These are phyloP conservation scores for Cryptococcus jaspeensis DNA, from an alignment of 1,284 basidiomycete species.

Conservation along the genomic window DNA sequence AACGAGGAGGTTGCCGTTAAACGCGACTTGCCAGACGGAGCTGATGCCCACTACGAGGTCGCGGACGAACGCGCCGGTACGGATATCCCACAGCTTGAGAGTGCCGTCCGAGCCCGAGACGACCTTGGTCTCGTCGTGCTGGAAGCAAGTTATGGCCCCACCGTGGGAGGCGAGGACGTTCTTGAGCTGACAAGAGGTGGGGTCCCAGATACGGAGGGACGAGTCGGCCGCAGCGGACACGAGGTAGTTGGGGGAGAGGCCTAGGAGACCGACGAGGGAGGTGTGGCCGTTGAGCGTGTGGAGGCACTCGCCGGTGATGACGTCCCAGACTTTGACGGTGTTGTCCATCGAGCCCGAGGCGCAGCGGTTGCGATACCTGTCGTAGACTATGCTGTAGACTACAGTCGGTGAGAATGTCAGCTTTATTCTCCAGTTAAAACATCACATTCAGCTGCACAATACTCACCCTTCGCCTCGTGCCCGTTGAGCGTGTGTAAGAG, in stretches of 20 bases:
- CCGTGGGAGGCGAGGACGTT: slow-evolving; percentile 82
- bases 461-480: slow-evolving; percentile 83
- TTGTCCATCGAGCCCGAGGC: slow-evolving; percentile 96
- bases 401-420: slow-evolving; percentile 9
- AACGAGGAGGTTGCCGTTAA: slow-evolving; percentile 87
- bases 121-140: slow-evolving; percentile 94
- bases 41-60: slow-evolving; percentile 84
- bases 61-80: slow-evolving; percentile 75
- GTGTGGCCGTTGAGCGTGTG: slow-evolving; percentile 81
- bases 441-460: neutral
- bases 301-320: slow-evolving; percentile 72
- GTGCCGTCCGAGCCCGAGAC: slow-evolving; percentile 92
- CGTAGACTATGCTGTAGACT: slow-evolving; percentile 90
- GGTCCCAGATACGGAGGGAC: slow-evolving; percentile 88
- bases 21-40: slow-evolving; percentile 93
- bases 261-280: slow-evolving; percentile 81
- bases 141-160: slow-evolving; percentile 94
- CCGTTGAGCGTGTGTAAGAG: slow-evolving; percentile 78
- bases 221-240: slow-evolving; percentile 94
- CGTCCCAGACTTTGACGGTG: slow-evolving; percentile 88
- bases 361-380: slow-evolving; percentile 77
- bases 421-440: neutral
- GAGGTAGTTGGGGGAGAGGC: slow-evolving; percentile 79
- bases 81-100: slow-evolving; percentile 92
- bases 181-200: slow-evolving; percentile 71